These are phyloP conservation scores for Amauroascus verrucosus DNA, from an alignment of 2,329 filamentous ascomycete species.

Conservation along the genomic window DNA sequence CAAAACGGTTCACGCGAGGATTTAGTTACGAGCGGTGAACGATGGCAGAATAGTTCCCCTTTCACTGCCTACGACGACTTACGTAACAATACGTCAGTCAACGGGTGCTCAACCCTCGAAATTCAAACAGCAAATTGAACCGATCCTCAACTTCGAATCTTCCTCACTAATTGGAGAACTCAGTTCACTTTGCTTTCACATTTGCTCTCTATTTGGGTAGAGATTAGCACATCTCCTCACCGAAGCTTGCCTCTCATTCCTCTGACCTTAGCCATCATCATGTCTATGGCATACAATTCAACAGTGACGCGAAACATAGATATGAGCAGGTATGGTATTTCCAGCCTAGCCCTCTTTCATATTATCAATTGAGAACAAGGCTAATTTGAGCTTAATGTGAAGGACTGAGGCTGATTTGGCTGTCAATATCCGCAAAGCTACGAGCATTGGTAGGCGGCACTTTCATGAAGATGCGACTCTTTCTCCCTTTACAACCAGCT, in stretches of 20 bases:
- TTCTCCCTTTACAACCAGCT: slow-evolving; percentile 7
- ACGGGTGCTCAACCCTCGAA: slow-evolving; percentile 2
- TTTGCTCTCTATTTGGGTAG: background rate
- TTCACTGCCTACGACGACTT: slow-evolving; percentile 6
- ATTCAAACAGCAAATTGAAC: background rate
- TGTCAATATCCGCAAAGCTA: slow-evolving; percentile 59
- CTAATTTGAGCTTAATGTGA: slow-evolving; percentile 11
- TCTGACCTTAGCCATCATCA: background rate
- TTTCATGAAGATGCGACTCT: slow-evolving; percentile 9
- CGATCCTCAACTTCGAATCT: background rate
- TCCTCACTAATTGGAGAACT: background rate
- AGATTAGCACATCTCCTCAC: background rate
- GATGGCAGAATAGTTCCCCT: background rate
- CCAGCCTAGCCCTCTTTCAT: background rate
- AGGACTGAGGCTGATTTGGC: slow-evolving; percentile 53
- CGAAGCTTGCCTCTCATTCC: background rate
- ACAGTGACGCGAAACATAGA: slow-evolving; percentile 43
- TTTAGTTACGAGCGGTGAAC: slow-evolving; percentile 1
- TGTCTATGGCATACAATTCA: slow-evolving; percentile 18
- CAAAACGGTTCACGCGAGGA: too few species aligned
- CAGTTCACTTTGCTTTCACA: background rate
- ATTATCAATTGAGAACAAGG: background rate
- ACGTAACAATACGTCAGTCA: slow-evolving; percentile 9
- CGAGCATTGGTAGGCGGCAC: slow-evolving; percentile 47
- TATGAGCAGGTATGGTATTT: slow-evolving; percentile 49